These are phyloP conservation scores for Lepidium africanum DNA, from an alignment of 345 rosid genomes.

Conservation along the genomic window DNA sequence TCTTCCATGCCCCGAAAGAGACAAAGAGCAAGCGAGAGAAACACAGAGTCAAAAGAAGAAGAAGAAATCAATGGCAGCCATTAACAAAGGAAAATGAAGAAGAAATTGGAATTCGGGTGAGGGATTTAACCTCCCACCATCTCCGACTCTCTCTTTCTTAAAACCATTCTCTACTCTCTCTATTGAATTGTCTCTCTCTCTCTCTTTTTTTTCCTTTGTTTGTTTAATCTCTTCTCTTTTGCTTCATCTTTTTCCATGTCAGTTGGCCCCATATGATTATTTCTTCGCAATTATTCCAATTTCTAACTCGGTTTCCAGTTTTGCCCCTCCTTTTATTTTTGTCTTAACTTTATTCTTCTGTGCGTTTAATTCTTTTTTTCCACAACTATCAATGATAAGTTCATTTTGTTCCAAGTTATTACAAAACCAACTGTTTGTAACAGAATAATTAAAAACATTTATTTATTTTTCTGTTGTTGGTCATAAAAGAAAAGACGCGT, in stretches of 20 bases:
- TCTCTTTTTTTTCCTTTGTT: conserved; percentile 24
- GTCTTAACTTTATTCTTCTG: conserved; percentile 22
- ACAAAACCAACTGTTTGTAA: not conserved
- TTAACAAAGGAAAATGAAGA: not conserved
- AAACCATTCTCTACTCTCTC: not conserved
- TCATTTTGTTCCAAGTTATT: not conserved
- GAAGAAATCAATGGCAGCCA: conserved; percentile 14
- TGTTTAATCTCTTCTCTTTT: not conserved
- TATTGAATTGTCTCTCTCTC: conserved; percentile 16
- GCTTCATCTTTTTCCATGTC: conserved; percentile 47
- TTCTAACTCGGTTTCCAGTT: not conserved
- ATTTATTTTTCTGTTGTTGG: not conserved
- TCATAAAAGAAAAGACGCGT: not conserved
- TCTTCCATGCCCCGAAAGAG: conserved; percentile 70
- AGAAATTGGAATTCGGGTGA: not conserved
- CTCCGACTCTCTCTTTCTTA: conserved; percentile 11
- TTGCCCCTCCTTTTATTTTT: not conserved
- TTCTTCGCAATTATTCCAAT: conserved; percentile 25
- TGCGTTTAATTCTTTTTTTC: conserved; percentile 14
- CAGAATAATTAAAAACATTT: not conserved
- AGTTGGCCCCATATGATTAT: conserved; percentile 31
- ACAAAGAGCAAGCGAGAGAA: not conserved
- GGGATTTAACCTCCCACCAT: conserved; percentile 11
- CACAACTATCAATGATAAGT: not conserved
- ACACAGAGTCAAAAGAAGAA: not conserved